These are phyloP conservation scores for Apiospora rasikravindrae DNA, from an alignment of 2,329 filamentous ascomycete species.

Conservation along the genomic window DNA sequence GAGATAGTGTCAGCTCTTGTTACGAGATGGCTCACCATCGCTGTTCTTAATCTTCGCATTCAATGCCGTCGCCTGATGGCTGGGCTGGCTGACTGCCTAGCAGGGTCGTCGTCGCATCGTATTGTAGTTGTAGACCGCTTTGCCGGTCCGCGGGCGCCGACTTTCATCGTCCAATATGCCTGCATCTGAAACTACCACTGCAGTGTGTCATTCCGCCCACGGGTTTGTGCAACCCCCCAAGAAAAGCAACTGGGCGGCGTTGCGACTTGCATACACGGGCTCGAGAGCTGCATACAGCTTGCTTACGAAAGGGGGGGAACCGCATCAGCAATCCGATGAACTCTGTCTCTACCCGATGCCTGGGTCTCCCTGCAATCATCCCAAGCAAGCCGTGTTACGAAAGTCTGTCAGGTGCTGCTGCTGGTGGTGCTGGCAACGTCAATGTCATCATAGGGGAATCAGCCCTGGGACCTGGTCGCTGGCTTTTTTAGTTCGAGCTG, in stretches of 20 bases:
- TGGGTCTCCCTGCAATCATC: not conserved
- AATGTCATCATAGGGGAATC: not conserved
- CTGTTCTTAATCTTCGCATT: not conserved
- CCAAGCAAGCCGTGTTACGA: not conserved
- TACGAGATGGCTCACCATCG: not conserved
- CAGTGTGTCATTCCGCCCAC: slow-evolving; percentile 1
- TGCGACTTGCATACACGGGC: slow-evolving; percentile 10
- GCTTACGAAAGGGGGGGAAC: not conserved
- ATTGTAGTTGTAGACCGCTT: not conserved
- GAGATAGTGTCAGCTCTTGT: not conserved
- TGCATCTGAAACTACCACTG: slow-evolving; percentile 15
- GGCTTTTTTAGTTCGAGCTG: not conserved
- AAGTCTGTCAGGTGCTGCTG: not conserved
- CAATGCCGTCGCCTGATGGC: not conserved
- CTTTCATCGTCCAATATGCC: not conserved
- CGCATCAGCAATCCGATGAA: slow-evolving; percentile 11
- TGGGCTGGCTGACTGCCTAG: not conserved
- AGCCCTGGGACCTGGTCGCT: not conserved
- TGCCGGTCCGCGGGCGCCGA: not conserved
- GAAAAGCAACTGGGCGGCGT: not conserved
- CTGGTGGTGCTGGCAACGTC: not conserved
- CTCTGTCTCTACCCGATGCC: slow-evolving; percentile 11
- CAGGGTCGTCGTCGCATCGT: not conserved
- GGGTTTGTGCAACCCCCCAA: not conserved
- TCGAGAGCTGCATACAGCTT: not conserved